Percentiles rank a stretch among this genome's conserved stretches.
Conservation (phyloP, 2,329 filamentous ascomycete species). For the Amesomyces nigricolor region DNA sequence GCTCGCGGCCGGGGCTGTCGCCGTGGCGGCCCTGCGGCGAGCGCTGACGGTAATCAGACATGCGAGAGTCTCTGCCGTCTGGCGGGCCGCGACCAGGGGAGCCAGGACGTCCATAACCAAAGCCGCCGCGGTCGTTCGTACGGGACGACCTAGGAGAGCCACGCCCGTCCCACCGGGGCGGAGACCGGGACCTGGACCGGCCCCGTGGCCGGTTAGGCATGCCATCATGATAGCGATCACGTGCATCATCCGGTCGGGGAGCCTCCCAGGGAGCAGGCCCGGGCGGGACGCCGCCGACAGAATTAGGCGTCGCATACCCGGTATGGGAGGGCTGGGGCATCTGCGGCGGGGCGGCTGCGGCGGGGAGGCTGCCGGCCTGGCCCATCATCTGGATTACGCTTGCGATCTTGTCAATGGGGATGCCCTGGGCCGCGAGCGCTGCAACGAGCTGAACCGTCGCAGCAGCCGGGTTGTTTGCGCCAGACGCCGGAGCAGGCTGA, state of each 20-base stretch:
- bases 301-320: conserved; percentile 35
- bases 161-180: conserved; percentile 64
- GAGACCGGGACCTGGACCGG: conserved; percentile 74
- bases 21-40: conserved; percentile 68
- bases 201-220: conserved; percentile 52
- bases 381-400: conserved; percentile 50
- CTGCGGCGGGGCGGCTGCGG: conserved; percentile 32
- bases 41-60: conserved; percentile 77
- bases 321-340: conserved; percentile 38
- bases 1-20: conserved; percentile 45
- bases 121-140: conserved; percentile 60
- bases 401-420: conserved; percentile 72
- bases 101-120: conserved; percentile 67
- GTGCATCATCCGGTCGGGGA: conserved; percentile 40
- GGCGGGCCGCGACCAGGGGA: conserved; percentile 49
- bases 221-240: conserved; percentile 54
- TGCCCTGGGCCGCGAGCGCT: conserved; percentile 66
- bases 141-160: conserved; percentile 54
- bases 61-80: conserved; percentile 44
- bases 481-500: conserved; percentile 24
- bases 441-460: conserved; percentile 64
- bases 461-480: conserved; percentile 35
- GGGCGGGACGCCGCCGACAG: conserved; percentile 11
- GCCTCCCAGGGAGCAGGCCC: conserved; percentile 34
- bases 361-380: conserved; percentile 31